These are phyloP conservation scores for Microsporum ferrugineum DNA, from an alignment of 2,329 filamentous ascomycete species.

Conservation along the genomic window DNA sequence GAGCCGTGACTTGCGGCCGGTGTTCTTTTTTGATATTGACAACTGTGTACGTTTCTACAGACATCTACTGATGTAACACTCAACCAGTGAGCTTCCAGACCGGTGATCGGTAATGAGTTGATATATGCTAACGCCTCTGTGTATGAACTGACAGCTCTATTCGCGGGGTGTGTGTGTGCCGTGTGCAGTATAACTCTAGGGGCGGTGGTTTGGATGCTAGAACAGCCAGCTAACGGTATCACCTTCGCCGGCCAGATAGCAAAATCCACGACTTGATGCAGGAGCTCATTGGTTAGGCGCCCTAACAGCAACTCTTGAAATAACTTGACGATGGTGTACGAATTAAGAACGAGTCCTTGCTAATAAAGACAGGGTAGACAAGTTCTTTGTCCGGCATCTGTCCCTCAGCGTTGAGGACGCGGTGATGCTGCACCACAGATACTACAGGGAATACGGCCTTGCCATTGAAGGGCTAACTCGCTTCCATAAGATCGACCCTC, in stretches of 20 bases:
- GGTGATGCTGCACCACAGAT: constrained; percentile 73
- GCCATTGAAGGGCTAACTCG: constrained; percentile 90
- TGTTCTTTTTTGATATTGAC: constrained; percentile 86
- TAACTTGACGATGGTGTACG: background rate
- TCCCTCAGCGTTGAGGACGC: constrained; percentile 65
- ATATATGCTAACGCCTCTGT: background rate
- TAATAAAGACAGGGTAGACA: constrained; percentile 30
- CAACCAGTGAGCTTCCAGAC: background rate
- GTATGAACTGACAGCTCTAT: constrained; percentile 49
- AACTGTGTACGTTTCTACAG: constrained; percentile 56
- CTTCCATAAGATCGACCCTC: constrained; percentile 86
- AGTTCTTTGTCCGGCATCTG: constrained; percentile 58
- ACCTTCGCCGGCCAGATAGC: constrained; percentile 40
- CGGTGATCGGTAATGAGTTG: background rate
- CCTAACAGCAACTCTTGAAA: background rate
- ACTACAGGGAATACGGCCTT: constrained; percentile 94
- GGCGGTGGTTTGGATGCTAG: background rate
- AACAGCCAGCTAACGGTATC: constrained; percentile 5
- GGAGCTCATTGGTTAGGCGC: constrained; percentile 52
- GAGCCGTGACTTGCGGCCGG: constrained; percentile 34
- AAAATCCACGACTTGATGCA: constrained; percentile 86
- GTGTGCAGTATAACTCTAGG: background rate
- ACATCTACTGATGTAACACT: background rate
- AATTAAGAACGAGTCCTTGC: background rate
- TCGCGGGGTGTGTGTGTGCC: constrained; percentile 50